Evolutionary conservation across 306 rosid genomes (phyloP).

Genomic region (Quillaja saponaria): DNA sequence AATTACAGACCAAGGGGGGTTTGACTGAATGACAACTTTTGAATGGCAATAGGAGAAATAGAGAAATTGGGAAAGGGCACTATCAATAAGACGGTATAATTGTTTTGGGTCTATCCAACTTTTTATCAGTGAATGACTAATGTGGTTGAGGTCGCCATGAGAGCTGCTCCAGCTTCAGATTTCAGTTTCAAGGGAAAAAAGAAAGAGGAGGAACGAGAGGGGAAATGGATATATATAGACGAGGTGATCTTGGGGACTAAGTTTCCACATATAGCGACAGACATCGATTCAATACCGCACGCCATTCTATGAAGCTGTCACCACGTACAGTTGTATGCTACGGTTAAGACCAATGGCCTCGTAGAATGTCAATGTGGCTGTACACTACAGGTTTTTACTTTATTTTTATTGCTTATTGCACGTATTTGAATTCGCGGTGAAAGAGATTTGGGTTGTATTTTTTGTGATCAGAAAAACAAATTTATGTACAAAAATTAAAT

Average conservation of each 20-base stretch:
- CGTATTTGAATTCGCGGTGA: too few relatives aligned
- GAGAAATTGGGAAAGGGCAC: not conserved
- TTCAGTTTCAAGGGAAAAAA: not conserved
- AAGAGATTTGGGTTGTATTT: too few relatives aligned
- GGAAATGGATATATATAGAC: not conserved
- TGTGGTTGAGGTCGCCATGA: slow-evolving; percentile 25
- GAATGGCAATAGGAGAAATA: not conserved
- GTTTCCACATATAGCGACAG: slow-evolving; percentile 8
- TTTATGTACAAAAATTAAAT: too few relatives aligned
- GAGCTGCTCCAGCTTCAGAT: slow-evolving; percentile 21
- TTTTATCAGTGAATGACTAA: not conserved
- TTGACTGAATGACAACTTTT: not conserved
- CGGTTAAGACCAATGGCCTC: slow-evolving; percentile 2
- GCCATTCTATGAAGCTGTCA: slow-evolving; percentile 8
- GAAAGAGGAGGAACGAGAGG: not conserved
- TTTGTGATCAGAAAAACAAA: too few relatives aligned
- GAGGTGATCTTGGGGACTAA: slow-evolving; percentile 33
- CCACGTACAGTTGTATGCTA: not conserved
- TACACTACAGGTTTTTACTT: too few relatives aligned
- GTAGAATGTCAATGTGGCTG: too few relatives aligned
- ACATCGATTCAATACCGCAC: not conserved
- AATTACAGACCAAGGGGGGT: slow-evolving; percentile 1
- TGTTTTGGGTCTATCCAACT: not conserved
- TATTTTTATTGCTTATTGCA: too few relatives aligned
- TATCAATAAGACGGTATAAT: not conserved